Evolutionary conservation across 2,329 filamentous ascomycete species (phyloP).

Genomic region (Penicillium concentricum): DNA sequence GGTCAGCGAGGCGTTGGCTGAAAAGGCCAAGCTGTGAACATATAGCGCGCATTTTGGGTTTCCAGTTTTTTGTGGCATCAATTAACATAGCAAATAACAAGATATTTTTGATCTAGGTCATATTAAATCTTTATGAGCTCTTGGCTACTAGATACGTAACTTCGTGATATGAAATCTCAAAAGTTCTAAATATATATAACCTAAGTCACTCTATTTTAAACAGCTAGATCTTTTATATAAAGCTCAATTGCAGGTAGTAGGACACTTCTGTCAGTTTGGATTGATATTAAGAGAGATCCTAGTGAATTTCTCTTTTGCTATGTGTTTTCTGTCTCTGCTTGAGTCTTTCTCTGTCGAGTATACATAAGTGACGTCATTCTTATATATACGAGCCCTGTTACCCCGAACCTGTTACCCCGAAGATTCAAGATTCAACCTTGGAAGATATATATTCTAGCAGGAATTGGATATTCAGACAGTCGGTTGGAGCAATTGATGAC

Average conservation of each 20-base stretch:
- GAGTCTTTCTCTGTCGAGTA: neutral
- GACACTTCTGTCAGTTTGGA: neutral
- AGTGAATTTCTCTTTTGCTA: neutral
- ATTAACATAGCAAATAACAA: neutral
- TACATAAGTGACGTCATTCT: neutral
- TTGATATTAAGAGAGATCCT: neutral
- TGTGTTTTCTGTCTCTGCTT: neutral
- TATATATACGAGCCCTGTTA: neutral
- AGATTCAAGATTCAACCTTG: neutral
- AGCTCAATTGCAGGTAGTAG: neutral
- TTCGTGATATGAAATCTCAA: neutral
- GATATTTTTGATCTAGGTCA: neutral
- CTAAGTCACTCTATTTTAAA: neutral
- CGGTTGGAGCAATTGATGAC: neutral
- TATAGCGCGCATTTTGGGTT: neutral
- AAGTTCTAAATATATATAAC: neutral
- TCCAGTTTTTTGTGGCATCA: neutral
- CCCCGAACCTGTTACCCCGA: too few relatives aligned
- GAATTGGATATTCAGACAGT: neutral
- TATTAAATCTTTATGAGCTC: neutral
- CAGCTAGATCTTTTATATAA: neutral
- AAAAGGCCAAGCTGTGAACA: conserved; percentile 46
- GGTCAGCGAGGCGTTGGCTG: conserved; percentile 30
- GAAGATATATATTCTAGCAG: neutral
- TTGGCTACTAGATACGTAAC: neutral